Evolutionary conservation across 2,329 filamentous ascomycete species (phyloP), one percentile per base, ranked within the genome.

Genomic region (Aspergillus nomiae): DNA sequence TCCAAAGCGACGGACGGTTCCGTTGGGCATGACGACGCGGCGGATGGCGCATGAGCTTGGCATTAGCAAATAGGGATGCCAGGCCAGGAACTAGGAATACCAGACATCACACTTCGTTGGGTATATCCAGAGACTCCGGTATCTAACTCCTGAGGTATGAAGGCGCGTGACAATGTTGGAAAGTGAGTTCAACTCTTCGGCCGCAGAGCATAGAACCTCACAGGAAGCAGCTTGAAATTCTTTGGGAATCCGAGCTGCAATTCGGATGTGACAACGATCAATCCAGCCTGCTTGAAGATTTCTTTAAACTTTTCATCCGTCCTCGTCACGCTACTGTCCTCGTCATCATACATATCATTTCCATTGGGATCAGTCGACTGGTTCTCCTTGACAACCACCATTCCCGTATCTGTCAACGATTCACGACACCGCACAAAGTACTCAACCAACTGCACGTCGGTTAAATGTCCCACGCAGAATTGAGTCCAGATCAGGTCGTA

Each of bases 401-500:
- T 71, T 1, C 81, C 81, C 12, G 67, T 73, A 21, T 76, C 60
- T 55, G 75, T 69, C 64, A 90, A 70, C 0, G 81, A 81, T 0
- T 76, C 69, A 55, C 83, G 84, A 74, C 91, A 91, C 30, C 86
- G 82, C 61, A 79, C 69, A 19, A 97, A 77, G 71, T 89, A 96
- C 2, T 80, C 80, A 1, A 90, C 81, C 4, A 97, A 74, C 74
- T 96, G 88, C 9, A 77, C 78, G 73, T 97, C 92, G 0, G 86
- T 92, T 60, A 97, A 80, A 76, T 97, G 90, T 28, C 92, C 90
- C 9, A 94, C 78, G 76, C 93, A 97, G 93, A 94, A 97, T 77
- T 97, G 94, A 58, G 87, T 90, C 92, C 92, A 97, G 64, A 97
- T 88, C 53, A 97, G 76, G 74, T 94, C 90, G 77, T 97, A 97